phyloP scores from a whole-genome alignment of 176 grass and related monocot species.

The Lolium perenne region DNA sequence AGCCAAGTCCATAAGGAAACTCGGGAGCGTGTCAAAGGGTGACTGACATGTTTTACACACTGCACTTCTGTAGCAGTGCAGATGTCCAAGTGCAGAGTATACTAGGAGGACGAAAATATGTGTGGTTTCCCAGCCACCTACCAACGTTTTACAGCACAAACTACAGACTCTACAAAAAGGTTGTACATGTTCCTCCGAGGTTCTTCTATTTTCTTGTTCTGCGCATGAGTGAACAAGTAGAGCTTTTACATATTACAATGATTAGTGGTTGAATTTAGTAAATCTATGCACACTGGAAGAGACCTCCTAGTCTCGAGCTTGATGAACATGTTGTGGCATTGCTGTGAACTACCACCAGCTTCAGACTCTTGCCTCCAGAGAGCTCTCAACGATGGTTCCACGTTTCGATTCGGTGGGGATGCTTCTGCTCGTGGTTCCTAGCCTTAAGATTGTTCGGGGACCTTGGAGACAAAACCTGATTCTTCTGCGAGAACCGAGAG shows the following conservation, averaged over 20 bases:
- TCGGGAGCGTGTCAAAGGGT: too few species aligned
- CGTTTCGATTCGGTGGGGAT: neutral
- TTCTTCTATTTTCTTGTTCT: neutral
- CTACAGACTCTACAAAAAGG: neutral
- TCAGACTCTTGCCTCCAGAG: neutral
- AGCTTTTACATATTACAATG: neutral
- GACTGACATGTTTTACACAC: neutral
- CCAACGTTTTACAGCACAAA: conserved; percentile 22
- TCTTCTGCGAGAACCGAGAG: conserved; percentile 71
- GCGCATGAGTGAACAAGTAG: neutral
- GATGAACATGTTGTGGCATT: neutral
- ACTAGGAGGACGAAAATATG: conserved; percentile 1
- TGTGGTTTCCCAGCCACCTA: neutral
- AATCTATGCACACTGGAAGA: neutral
- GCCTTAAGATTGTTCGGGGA: conserved; percentile 42
- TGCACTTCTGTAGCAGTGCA: neutral
- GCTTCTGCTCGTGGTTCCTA: neutral
- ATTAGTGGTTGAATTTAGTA: conserved; percentile 33
- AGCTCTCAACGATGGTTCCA: neutral
- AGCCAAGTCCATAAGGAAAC: too few species aligned
- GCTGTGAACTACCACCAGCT: neutral
- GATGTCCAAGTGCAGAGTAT: neutral
- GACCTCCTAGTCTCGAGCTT: neutral
- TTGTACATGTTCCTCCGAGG: neutral
- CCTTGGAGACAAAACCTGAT: conserved; percentile 61